A percentile compares a stretch with the other conserved stretches of the same genome.
Evolutionary conservation across 169 alveolate genomes (phyloP).

Genomic region (Theileria equi): DNA sequence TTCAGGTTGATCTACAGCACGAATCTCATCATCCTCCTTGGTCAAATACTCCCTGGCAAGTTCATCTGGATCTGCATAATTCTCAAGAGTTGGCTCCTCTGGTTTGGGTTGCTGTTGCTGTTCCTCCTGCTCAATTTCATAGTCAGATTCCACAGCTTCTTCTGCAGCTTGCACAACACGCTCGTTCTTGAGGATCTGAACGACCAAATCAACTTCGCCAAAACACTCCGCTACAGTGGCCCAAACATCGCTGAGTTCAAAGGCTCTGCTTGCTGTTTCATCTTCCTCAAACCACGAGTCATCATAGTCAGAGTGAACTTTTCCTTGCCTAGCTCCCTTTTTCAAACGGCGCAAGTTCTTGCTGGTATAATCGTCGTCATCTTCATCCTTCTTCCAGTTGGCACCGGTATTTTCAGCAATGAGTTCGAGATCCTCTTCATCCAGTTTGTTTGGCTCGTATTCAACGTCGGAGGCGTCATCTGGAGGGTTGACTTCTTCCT

Average conservation of each 20-base stretch:
- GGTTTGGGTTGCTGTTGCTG: too few relatives aligned
- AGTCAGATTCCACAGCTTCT: conserved; percentile 29
- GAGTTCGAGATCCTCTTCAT: conserved; percentile 74
- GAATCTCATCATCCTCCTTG: conserved; percentile 61
- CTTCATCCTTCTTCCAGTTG: conserved; percentile 62
- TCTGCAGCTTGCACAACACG: conserved; percentile 5
- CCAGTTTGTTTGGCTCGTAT: conserved; percentile 70
- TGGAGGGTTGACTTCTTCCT: conserved; percentile 45
- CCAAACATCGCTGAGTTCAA: conserved; percentile 55
- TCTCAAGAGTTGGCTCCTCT: conserved; percentile 11
- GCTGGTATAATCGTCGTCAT: conserved; percentile 44
- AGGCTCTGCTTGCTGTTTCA: conserved; percentile 11
- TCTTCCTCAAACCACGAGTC: conserved; percentile 65
- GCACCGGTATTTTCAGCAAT: conserved; percentile 78
- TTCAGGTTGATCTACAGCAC: conserved; percentile 71
- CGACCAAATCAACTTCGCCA: conserved; percentile 57
- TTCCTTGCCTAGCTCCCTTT: conserved; percentile 33
- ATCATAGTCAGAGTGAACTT: conserved; percentile 8
- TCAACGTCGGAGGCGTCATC: conserved; percentile 68
- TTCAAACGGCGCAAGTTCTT: conserved; percentile 56
- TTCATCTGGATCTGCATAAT: conserved; percentile 72
- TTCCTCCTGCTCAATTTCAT: conserved; percentile 21
- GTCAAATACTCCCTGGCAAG: conserved; percentile 66
- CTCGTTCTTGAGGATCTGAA: conserved; percentile 58
- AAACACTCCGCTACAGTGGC: conserved; percentile 61